Base-by-base conservation (phyloP, 441 rosid genomes). In the Brassica hybrid region DNA sequence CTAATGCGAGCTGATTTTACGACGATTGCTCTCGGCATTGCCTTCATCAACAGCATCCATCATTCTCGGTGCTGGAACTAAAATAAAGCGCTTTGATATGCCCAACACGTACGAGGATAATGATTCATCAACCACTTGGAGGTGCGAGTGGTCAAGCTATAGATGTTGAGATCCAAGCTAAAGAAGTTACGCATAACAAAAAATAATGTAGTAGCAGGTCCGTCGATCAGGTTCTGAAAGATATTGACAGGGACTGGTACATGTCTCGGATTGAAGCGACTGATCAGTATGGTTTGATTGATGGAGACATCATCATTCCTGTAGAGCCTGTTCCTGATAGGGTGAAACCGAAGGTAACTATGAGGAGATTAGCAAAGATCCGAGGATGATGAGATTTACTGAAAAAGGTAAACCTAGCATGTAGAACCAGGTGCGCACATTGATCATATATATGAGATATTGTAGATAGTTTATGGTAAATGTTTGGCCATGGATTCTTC, bases 81-180 rank as follows among this genome's bases (percentile, higher is more conserved):
- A 25, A 25, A 3, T 3, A 27, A 27, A 27, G 32, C 32, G 98
- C 32, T 81, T 91, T 73, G 96, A 96, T 0, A 95, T 95, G 99
- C 98, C 99, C 67, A 93, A 93, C 73, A 78, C 98, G 0, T 21
- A 21, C 23, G 23, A 86, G 98, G 73, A 87, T 95, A 77, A 95
- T 95, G 99, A 86, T 95, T 64, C 96, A 93, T 79, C 99, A 91
- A 43, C 98, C 99, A 1, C 88, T 88, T 50, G 97, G 99, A 71
- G 98, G 96, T 48, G 91, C 92, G 17, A 88, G 96, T 66, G 99
- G 99, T 70, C 90, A 89, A 76, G 92, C 89, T 57, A 82, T 84
- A 41, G 92, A 89, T 69, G 96, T 91, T 17, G 97, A 90, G 86
- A 86, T 91, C 63, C 96, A 91, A 84, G 94, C 98, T 16, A 80